Evolutionary conservation across 2,329 filamentous ascomycete genomes (phyloP).

Genomic region (Pyrenochaeta sp.): DNA sequence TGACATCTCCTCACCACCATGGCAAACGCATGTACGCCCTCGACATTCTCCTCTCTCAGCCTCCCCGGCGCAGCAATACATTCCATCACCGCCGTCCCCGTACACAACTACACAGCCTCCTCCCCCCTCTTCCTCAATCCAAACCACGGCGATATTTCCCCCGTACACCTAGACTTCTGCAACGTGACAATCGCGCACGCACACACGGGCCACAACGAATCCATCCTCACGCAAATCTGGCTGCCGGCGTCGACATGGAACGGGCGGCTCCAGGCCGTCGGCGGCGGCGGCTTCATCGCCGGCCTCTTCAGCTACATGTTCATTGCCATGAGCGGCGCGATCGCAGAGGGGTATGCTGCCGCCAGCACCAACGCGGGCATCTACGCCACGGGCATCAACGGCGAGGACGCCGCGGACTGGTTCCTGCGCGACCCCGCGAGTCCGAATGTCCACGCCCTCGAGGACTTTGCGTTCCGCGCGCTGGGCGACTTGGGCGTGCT

Average conservation of each 20-base stretch:
- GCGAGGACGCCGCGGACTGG: slow-evolving; percentile 10
- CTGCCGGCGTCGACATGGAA: slow-evolving; percentile 28
- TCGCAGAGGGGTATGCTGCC: slow-evolving; percentile 31
- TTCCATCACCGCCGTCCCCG: too few species aligned
- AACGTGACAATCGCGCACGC: slow-evolving; percentile 27
- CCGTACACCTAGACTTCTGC: slow-evolving; percentile 15
- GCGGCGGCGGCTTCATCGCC: slow-evolving; percentile 32
- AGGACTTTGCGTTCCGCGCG: slow-evolving; percentile 42
- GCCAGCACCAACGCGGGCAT: slow-evolving; percentile 32
- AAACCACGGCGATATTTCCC: background rate
- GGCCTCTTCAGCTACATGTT: slow-evolving; percentile 16
- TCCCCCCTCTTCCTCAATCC: background rate
- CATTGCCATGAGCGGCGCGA: slow-evolving; percentile 8
- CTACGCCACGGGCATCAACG: slow-evolving; percentile 17
- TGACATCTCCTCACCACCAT: too few species aligned
- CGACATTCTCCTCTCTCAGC: too few species aligned
- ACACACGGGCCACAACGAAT: slow-evolving; percentile 25
- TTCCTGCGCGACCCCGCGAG: slow-evolving; percentile 23
- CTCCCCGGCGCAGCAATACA: too few species aligned
- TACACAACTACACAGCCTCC: background rate
- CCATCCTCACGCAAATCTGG: slow-evolving; percentile 17
- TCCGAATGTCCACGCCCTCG: slow-evolving; percentile 27
- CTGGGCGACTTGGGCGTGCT: slow-evolving; percentile 35
- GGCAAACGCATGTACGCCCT: too few species aligned
- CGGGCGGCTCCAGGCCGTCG: slow-evolving; percentile 28